These are phyloP conservation scores for Amaranthus cruentus DNA, from an alignment of 148 eudicot species.

Conservation along the genomic window DNA sequence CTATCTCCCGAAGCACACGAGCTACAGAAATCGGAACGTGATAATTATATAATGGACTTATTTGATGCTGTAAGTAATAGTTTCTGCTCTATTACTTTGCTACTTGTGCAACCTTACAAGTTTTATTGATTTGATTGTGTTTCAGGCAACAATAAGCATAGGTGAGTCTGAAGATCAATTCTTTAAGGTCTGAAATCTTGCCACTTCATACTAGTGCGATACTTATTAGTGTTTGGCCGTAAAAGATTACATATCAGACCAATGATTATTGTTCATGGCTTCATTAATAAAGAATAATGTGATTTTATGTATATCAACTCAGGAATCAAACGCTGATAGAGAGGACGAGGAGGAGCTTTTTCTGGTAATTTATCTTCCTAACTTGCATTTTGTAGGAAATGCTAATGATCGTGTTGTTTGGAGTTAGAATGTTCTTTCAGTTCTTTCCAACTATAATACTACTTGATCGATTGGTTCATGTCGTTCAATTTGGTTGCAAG, in stretches of 20 bases:
- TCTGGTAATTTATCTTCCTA: conserved; percentile 8
- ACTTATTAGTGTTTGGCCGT: background rate
- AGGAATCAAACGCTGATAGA: conserved; percentile 12
- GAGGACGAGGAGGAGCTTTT: conserved; percentile 9
- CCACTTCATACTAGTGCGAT: background rate
- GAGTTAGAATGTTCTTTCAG: background rate
- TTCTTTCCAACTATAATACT: background rate
- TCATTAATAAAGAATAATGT: background rate
- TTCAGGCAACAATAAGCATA: conserved; percentile 17
- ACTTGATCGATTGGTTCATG: background rate
- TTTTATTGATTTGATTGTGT: background rate
- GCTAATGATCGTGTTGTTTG: background rate
- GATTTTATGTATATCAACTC: background rate
- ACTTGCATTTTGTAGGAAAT: background rate
- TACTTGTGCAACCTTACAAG: background rate
- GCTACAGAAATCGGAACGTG: background rate
- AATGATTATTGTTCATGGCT: no score
- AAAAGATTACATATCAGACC: background rate
- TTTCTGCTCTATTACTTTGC: conserved; percentile 1
- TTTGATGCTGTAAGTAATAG: conserved; percentile 27
- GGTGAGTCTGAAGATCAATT: conserved; percentile 15
- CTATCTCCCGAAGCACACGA: conserved; percentile 22
- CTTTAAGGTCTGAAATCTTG: conserved; percentile 15
- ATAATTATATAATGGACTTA: conserved; percentile 9
- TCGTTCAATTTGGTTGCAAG: background rate